Percentiles rank a stretch among this genome's conserved stretches.
These are phyloP conservation scores for Phalaenopsis equestris DNA, from an alignment of 106 monocot species.

Conservation along the genomic window DNA sequence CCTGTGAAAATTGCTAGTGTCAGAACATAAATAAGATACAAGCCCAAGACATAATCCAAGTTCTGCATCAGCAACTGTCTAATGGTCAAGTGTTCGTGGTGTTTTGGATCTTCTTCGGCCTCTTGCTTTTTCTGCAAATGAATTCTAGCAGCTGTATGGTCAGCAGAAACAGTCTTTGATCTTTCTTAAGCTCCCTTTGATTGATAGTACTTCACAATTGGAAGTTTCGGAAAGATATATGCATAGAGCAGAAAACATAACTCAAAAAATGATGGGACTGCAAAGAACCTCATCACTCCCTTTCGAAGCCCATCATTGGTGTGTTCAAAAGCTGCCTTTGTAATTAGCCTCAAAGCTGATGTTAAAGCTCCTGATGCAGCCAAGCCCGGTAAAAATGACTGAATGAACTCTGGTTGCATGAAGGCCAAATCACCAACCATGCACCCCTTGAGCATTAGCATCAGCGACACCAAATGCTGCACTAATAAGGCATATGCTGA, in stretches of 20 bases:
- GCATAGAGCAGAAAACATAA: constrained; percentile 77
- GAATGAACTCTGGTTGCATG: constrained; percentile 56
- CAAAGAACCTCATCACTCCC: constrained; percentile 55
- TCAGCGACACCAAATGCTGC: constrained; percentile 59
- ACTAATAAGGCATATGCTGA: constrained; percentile 44
- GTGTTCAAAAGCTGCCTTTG: constrained; percentile 47
- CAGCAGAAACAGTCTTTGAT: constrained; percentile 62
- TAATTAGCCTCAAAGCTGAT: constrained; percentile 47
- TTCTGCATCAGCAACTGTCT: no score
- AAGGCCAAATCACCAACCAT: constrained; percentile 64
- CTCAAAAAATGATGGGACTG: constrained; percentile 58
- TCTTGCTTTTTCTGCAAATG: constrained; percentile 1
- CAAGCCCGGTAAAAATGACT: constrained; percentile 57
- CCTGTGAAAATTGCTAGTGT: no score
- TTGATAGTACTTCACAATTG: constrained; percentile 59
- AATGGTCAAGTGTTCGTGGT: no score
- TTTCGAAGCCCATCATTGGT: constrained; percentile 50
- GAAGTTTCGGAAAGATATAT: constrained; percentile 75
- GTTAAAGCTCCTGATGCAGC: no score
- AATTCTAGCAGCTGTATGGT: constrained; percentile 69
- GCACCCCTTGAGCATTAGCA: constrained; percentile 52
- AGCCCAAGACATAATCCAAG: no score
- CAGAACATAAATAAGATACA: no score
- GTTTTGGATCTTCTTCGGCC: no score
- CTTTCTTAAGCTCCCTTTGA: no score